Conservation (phyloP, 2,329 filamentous ascomycete species). For the Lecanicillium sp. region DNA sequence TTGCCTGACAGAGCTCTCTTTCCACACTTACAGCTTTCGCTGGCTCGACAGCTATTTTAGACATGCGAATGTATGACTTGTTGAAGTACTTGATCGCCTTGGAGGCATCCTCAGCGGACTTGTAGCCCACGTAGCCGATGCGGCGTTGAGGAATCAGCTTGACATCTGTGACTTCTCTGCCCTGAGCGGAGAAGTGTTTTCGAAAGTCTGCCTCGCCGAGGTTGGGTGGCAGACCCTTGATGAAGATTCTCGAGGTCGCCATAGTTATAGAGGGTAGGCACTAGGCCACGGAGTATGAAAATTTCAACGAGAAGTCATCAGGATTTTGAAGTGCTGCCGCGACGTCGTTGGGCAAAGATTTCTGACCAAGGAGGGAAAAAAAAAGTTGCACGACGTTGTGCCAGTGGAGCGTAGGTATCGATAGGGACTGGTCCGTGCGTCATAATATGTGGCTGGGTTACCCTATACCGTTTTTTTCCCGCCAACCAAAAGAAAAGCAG, state of each 20-base stretch:
- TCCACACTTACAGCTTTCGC: constrained; percentile 60
- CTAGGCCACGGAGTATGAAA: constrained; percentile 11
- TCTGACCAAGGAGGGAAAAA: constrained; percentile 17
- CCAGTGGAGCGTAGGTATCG: constrained; percentile 13
- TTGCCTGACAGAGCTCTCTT: too few relatives aligned
- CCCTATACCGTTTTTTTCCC: too few relatives aligned
- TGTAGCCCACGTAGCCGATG: constrained; percentile 95
- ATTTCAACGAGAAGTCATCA: constrained; percentile 8
- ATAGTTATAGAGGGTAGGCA: constrained; percentile 22
- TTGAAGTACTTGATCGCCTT: constrained; percentile 93
- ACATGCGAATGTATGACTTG: constrained; percentile 91
- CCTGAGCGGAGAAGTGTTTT: constrained; percentile 73
- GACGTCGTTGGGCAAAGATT: constrained; percentile 15
- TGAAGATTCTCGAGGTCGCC: constrained; percentile 62
- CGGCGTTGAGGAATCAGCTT: constrained; percentile 84
- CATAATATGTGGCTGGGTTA: neutral
- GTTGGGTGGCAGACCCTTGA: constrained; percentile 78
- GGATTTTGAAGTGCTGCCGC: constrained; percentile 8
- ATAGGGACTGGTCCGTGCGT: constrained; percentile 18
- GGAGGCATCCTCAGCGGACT: constrained; percentile 68
- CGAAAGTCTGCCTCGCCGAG: constrained; percentile 79
- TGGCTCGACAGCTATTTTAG: constrained; percentile 81
- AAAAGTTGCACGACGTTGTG: constrained; percentile 14
- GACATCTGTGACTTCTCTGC: constrained; percentile 75
- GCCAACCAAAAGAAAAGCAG: too few relatives aligned